These are phyloP conservation scores for Ceratobasidium sp. DNA, from an alignment of 1,284 basidiomycete species.

Conservation along the genomic window DNA sequence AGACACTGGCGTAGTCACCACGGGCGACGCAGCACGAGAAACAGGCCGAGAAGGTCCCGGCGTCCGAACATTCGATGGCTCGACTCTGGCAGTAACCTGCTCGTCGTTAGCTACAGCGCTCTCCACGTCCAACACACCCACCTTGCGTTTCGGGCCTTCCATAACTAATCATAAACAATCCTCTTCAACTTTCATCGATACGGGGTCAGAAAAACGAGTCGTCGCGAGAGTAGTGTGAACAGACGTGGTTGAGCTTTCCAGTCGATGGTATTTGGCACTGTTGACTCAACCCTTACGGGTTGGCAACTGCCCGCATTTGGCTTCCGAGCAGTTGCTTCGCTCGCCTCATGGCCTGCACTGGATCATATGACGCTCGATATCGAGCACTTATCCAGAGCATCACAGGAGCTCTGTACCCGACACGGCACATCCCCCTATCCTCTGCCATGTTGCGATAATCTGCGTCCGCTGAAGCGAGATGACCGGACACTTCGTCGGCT, in stretches of 20 bases:
- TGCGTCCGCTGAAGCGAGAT: too few relatives aligned
- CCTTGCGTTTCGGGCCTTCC: conserved; percentile 29
- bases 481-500: too few relatives aligned
- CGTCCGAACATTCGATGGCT: not conserved
- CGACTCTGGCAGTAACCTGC: conserved; percentile 31
- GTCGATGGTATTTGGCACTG: conserved; percentile 21
- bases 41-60: conserved; percentile 7
- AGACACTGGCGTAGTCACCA: not conserved
- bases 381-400: too few relatives aligned
- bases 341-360: not conserved
- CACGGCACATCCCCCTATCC: too few relatives aligned
- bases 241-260: conserved; percentile 17
- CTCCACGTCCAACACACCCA: not conserved
- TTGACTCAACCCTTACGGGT: conserved; percentile 18
- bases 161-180: not conserved
- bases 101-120: conserved; percentile 15
- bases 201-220: conserved; percentile 3
- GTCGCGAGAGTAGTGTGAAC: conserved; percentile 13
- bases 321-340: not conserved
- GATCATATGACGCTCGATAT: not conserved
- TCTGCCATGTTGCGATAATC: too few relatives aligned
- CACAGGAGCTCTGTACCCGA: too few relatives aligned
- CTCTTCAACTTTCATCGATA: conserved; percentile 10
- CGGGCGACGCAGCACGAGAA: conserved; percentile 12
- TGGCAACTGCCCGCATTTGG: not conserved